These are phyloP conservation scores for Penicillium ucsense DNA, from an alignment of 495 filamentous ascomycete species.

Conservation along the genomic window DNA sequence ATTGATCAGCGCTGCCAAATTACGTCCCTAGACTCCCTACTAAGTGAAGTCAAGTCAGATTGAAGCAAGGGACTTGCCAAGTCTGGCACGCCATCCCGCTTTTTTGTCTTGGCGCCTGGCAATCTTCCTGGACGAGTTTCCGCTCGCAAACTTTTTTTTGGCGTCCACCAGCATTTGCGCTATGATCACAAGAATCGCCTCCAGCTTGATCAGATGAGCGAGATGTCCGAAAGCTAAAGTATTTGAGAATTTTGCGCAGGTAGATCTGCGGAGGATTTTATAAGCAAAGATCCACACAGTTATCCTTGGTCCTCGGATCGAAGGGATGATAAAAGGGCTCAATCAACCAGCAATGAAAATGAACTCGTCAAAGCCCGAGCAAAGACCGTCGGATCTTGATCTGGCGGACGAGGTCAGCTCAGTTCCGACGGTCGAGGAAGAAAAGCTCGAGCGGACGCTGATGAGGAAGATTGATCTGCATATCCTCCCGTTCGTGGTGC, in stretches of 20 bases:
- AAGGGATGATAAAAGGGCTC: conserved; percentile 2
- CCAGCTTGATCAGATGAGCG: neutral
- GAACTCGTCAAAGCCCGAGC: conserved; percentile 1
- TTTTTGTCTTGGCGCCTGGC: neutral
- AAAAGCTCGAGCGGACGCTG: conserved; percentile 33
- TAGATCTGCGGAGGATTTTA: neutral
- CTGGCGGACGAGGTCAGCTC: conserved; percentile 9
- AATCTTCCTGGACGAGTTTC: neutral
- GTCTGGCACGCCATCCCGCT: neutral
- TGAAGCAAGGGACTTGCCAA: neutral
- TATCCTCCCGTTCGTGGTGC: conserved; percentile 51
- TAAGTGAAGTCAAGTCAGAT: too few relatives aligned
- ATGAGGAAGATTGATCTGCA: conserved; percentile 48
- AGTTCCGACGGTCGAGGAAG: conserved; percentile 23
- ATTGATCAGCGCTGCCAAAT: too few relatives aligned
- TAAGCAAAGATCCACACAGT: too few relatives aligned
- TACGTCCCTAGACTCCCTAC: too few relatives aligned
- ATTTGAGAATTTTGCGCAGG: neutral
- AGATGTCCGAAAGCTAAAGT: neutral
- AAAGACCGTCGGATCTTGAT: conserved; percentile 1
- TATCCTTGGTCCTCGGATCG: neutral
- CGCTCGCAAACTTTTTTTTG: neutral
- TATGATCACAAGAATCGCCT: neutral
- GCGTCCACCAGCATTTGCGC: neutral
- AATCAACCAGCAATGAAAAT: conserved; percentile 1